Evolutionary conservation across 1,284 basidiomycete species (phyloP), one percentile per base, ranked within the genome.

Genomic region (Takashimella tepidaria): DNA sequence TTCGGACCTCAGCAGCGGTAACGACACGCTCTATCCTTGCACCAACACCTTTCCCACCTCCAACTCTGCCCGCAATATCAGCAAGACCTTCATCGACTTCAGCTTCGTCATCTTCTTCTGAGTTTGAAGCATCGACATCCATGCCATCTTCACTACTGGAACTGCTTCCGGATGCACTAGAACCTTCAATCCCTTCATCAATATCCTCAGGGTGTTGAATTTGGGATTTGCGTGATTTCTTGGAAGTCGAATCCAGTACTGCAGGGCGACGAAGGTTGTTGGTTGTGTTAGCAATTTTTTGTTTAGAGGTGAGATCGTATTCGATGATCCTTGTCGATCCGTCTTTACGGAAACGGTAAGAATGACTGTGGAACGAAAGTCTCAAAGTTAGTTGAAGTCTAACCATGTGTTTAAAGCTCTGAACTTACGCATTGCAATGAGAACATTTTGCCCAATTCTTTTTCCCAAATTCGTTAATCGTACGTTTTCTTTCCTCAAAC

Each of bases 301-400:
- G 87, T 75, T 92, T 95, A 5, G 75, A 54, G 1, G 88, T 80
- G 25, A 98, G 81, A 65, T 92, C 92, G 66, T 89, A 89, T 76
- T 98, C 93, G 70, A 98, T 87, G 59, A 99, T 83, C 77, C 97
- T 98, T 55, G 90, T 89, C 69, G 89, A 82, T 1, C 90, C 92
- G 70, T 98, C 96, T 73, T 93, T 97, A 55, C 93, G 86, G 75
- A 91, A 89, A 0, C 89, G 88, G 68, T 90, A 91, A 1, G 81
- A 85, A 66, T 82, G 77, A n/a, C 92, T 95, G 62, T 1, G 40
- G 25, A 37, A 16, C 10, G 31, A 37, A n/a, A n/a, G n/a, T n/a
- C n/a, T n/a, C n/a, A n/a, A n/a, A n/a, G n/a, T n/a, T n/a, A n/a
- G n/a, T n/a, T n/a, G n/a, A n/a, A n/a, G n/a, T n/a, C n/a, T n/a